Evolutionary conservation across 1,284 basidiomycete genomes (phyloP).

Genomic region (Apiotrichum veenhuisii): DNA sequence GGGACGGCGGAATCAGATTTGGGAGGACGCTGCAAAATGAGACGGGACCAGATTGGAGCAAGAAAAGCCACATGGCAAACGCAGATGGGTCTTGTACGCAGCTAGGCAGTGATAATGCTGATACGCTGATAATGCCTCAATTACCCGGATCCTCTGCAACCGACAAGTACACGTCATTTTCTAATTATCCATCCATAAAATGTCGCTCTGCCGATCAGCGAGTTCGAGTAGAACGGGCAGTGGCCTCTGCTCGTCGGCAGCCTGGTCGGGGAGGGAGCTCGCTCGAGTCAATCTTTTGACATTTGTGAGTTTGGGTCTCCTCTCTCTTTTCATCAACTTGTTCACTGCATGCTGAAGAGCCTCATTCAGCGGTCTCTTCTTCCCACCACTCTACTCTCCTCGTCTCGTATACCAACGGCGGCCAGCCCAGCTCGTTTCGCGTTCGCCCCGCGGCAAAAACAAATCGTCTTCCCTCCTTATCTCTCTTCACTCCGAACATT

Average conservation of each 20-base stretch:
- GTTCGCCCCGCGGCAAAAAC: not conserved
- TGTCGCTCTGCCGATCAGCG: not conserved
- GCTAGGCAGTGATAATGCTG: not conserved
- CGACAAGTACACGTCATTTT: not conserved
- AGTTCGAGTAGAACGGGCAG: not conserved
- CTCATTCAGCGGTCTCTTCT: constrained; percentile 2
- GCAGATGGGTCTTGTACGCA: not conserved
- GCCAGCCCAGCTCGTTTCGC: not conserved
- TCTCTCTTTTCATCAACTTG: not conserved
- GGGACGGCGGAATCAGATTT: too few relatives aligned
- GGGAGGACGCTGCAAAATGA: too few relatives aligned
- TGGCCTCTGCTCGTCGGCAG: not conserved
- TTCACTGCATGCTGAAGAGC: constrained; percentile 21
- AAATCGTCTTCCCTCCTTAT: not conserved
- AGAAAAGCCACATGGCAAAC: not conserved
- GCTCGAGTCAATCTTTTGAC: not conserved
- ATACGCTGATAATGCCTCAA: not conserved
- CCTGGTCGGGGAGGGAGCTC: too few relatives aligned
- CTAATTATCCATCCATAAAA: not conserved
- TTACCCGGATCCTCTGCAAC: not conserved
- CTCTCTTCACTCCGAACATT: constrained; percentile 15
- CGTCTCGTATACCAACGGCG: not conserved
- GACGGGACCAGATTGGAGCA: not conserved
- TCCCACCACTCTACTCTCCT: constrained; percentile 1
- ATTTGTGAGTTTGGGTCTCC: not conserved